Percentiles rank a stretch among this genome's conserved stretches.
phyloP scores from a whole-genome alignment of 352 stramenopile species.

The Pythium pyrilobum region DNA sequence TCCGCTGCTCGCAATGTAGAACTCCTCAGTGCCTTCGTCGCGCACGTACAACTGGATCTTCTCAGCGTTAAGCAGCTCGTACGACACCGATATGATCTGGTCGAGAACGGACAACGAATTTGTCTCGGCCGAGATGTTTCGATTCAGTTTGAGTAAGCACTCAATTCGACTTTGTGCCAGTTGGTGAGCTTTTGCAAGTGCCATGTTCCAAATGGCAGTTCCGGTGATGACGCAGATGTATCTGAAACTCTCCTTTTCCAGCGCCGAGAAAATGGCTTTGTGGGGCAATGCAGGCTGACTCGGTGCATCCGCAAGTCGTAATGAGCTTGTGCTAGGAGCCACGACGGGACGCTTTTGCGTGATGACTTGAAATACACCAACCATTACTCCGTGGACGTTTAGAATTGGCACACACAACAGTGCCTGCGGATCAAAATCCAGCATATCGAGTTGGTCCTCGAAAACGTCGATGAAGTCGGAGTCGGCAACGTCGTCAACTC shows the following conservation, averaged over 20 bases:
- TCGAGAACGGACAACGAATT: slow-evolving; percentile 28
- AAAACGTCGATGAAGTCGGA: slow-evolving; percentile 58
- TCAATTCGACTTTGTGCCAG: slow-evolving; percentile 32
- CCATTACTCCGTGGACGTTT: slow-evolving; percentile 53
- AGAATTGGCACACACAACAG: slow-evolving; percentile 54
- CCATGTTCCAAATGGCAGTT: slow-evolving; percentile 37
- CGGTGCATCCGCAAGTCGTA: slow-evolving; percentile 1
- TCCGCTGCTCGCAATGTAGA: slow-evolving; percentile 20
- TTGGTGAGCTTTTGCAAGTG: slow-evolving; percentile 26
- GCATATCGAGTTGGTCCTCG: slow-evolving; percentile 58
- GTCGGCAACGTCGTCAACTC: slow-evolving; percentile 42
- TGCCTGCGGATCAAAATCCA: slow-evolving; percentile 57
- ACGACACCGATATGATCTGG: slow-evolving; percentile 39
- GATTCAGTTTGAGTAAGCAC: slow-evolving; percentile 30
- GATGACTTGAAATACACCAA: slow-evolving; percentile 61
- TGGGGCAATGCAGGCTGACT: not conserved
- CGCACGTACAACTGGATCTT: slow-evolving; percentile 30
- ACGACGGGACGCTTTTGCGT: slow-evolving; percentile 25
- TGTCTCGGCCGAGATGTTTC: slow-evolving; percentile 31
- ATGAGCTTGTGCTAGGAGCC: slow-evolving; percentile 9
- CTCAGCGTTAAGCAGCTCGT: slow-evolving; percentile 30
- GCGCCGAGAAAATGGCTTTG: slow-evolving; percentile 19
- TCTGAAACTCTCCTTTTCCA: slow-evolving; percentile 33
- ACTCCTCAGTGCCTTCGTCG: slow-evolving; percentile 27
- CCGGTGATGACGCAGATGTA: slow-evolving; percentile 37